Evolutionary conservation across 768 basidiomycete species (phyloP), one percentile per base, ranked within the genome.

Genomic region (Termitomyces titanicus): DNA sequence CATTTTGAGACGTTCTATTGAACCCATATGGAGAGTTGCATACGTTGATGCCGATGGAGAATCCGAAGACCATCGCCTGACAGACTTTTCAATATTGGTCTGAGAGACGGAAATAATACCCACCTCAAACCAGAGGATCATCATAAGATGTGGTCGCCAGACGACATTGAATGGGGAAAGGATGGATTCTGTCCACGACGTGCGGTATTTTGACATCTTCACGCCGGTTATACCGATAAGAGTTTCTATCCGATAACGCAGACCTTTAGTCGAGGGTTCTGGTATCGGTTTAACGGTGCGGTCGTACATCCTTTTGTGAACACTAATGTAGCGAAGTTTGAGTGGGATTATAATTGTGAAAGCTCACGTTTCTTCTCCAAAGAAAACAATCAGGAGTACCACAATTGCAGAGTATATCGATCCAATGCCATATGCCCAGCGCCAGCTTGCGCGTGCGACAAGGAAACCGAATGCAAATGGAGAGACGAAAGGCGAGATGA

Each of bases 381-480:
- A 52, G 56, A 77, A 43, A 70, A 70, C 62, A 72, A 78, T 22
- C 72, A 80, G 20, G 65, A 74, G n/a, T 67, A 64, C 67, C 69
- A 75, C 58, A 67, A 77, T 29, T 68, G 77, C 50, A 72, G 63
- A 70, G 61, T 86, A 88, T 15, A 86, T 78, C 24, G 75, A 79
- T 0, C 82, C 86, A 47, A 85, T 82, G 18, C 83, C 84, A 55
- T 87, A 87, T 13, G 83, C 74, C 84, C 85, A 86, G 38, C 83
- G 68, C 81, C 81, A 86, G 45, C 68, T 74, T 9, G 78, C 72
- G 3, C 80, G 72, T 0, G 84, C 84, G 1, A 84, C 82, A 6
- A 87, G 71, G 72, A 86, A 89, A 0, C 86, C 86, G 60, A 86
- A 83, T 1, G 79, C 75, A 62, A 85, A 86, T 0, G 86, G 86